Evolutionary conservation across 169 alveolate species (phyloP).

Genomic region (Cyclospora cayetanensis): DNA sequence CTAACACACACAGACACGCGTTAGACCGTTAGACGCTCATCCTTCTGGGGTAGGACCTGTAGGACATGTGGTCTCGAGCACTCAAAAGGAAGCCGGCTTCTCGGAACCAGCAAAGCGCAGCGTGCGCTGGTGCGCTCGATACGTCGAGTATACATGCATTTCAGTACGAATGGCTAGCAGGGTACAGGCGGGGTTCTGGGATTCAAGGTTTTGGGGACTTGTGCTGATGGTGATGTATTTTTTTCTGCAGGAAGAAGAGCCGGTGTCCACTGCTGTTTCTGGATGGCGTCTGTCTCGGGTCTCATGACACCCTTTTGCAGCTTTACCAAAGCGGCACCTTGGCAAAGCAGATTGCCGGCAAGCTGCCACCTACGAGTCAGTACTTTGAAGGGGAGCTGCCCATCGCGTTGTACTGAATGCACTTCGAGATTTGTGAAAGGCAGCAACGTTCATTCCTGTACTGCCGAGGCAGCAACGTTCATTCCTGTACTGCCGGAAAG

Average conservation of each 20-base stretch:
- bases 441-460: no score
- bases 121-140: not conserved
- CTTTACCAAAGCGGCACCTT: conserved; percentile 36
- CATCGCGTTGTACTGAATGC: conserved; percentile 68
- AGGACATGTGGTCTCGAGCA: not conserved
- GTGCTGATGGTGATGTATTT: not conserved
- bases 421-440: no score
- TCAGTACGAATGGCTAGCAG: not conserved
- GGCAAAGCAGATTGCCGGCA: conserved; percentile 36
- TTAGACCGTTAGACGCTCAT: no score
- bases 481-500: no score
- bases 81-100: not conserved
- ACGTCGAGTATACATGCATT: not conserved
- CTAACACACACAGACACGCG: no score
- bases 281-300: conserved; percentile 47
- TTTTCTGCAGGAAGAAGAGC: conserved; percentile 4
- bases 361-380: not conserved
- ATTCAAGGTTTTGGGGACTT: not conserved
- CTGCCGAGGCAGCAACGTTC: no score
- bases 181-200: not conserved
- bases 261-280: conserved; percentile 34
- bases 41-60: no score
- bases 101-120: not conserved
- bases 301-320: conserved; percentile 46
- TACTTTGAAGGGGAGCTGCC: conserved; percentile 31